Conservation (phyloP, 768 basidiomycete species). For the Hypsizygus marmoreus region DNA sequence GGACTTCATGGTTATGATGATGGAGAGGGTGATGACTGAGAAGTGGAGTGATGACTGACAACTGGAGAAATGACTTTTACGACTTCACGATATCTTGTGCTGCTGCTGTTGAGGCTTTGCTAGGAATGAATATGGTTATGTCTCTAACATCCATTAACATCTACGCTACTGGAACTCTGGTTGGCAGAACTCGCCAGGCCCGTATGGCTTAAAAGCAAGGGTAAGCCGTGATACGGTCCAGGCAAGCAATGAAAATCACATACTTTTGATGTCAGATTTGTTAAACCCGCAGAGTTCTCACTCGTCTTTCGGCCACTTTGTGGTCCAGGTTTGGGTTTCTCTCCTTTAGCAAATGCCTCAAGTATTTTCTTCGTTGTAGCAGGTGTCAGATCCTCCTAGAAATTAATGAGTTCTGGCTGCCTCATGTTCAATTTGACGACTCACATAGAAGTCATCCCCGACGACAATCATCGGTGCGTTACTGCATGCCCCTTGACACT, state of each 20-base stretch:
- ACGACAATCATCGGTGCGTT: conserved; percentile 98
- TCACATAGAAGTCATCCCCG: conserved; percentile 94
- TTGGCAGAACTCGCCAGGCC: conserved; percentile 86
- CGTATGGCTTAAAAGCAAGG: conserved; percentile 69
- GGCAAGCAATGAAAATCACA: conserved; percentile 11
- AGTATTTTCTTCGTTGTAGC: conserved; percentile 78
- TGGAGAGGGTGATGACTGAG: conserved; percentile 79
- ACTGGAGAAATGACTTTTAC: no score
- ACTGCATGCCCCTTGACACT: conserved; percentile 97
- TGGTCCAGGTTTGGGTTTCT: conserved; percentile 92
- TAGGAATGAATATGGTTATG: conserved; percentile 6
- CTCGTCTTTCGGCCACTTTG: conserved; percentile 85
- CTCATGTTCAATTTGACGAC: no score
- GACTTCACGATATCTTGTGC: conserved; percentile 10
- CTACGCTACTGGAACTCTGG: conserved; percentile 71
- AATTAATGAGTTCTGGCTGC: conserved; percentile 18
- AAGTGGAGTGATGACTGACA: no score
- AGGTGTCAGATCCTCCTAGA: conserved; percentile 82
- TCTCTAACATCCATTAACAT: neutral
- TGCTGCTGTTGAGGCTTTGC: neutral
- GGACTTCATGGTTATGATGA: conserved; percentile 77
- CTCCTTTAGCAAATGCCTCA: conserved; percentile 76
- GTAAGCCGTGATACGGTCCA: conserved; percentile 2
- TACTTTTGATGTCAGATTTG: conserved; percentile 76
- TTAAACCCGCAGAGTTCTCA: conserved; percentile 92